A percentile compares a stretch with the other conserved stretches of the same genome.
phyloP scores from a whole-genome alignment of 2,329 filamentous ascomycete species.

The Pseudopithomyces chartarum region DNA sequence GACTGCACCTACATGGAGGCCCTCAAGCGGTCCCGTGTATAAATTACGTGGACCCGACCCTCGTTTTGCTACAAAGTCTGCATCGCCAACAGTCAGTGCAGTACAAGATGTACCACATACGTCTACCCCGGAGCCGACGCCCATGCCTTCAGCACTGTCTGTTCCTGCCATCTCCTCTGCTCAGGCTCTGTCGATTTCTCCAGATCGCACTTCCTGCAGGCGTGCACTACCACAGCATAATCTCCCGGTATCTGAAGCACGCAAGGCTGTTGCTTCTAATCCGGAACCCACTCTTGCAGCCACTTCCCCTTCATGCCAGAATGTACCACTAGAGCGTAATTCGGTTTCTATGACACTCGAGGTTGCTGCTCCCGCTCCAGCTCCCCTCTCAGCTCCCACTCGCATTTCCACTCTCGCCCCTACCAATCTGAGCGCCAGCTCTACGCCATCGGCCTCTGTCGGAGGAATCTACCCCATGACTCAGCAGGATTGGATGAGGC shows the following conservation, averaged over 20 bases:
- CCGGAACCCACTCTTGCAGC: too few relatives aligned
- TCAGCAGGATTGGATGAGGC: neutral
- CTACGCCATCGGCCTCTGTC: neutral
- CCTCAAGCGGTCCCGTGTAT: neutral
- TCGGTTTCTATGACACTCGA: neutral
- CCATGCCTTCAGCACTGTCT: too few relatives aligned
- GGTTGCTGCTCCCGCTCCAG: neutral
- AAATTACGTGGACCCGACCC: neutral
- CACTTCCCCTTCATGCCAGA: too few relatives aligned
- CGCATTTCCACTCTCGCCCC: neutral
- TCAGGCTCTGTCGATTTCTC: neutral
- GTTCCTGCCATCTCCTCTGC: neutral
- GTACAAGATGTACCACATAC: too few relatives aligned
- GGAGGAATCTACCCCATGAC: neutral
- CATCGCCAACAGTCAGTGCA: neutral
- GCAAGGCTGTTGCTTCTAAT: too few relatives aligned
- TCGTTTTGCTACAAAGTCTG: neutral
- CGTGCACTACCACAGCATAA: too few relatives aligned
- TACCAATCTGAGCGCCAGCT: neutral
- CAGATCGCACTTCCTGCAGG: too few relatives aligned
- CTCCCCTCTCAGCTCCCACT: neutral
- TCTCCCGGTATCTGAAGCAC: too few relatives aligned
- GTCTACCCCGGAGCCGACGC: too few relatives aligned
- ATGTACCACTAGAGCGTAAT: neutral
- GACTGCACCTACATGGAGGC: neutral